Conservation (phyloP, 768 basidiomycete genomes). For the Macrocybe gigantea region DNA sequence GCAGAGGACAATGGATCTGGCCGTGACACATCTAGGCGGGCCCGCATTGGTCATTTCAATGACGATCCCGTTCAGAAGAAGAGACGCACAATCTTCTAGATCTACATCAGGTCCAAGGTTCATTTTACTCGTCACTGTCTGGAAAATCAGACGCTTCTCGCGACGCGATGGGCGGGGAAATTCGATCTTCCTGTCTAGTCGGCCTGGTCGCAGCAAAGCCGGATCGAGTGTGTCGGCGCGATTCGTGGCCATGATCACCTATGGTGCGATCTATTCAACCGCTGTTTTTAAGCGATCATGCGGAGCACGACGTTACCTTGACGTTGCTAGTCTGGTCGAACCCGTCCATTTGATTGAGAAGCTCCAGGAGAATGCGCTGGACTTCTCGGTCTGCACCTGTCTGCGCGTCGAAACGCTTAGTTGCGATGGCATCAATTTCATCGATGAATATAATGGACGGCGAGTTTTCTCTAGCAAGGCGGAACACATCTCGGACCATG, state of each 20-base stretch:
- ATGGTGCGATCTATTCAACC: conserved; percentile 3
- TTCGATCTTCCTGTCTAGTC: conserved; percentile 97
- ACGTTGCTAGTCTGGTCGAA: conserved; percentile 99
- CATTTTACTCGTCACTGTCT: conserved; percentile 96
- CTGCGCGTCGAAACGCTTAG: conserved; percentile 99
- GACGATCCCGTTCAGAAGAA: background rate
- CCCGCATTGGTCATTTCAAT: conserved; percentile 8
- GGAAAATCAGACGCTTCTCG: conserved; percentile 96
- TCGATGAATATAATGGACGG: conserved; percentile 99
- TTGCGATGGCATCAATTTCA: conserved; percentile 97
- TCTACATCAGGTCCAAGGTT: conserved; percentile 97
- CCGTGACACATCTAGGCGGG: conserved; percentile 78
- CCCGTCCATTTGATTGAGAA: conserved; percentile 99
- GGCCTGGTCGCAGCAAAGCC: conserved; percentile 93
- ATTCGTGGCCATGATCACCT: conserved; percentile 99
- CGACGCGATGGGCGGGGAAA: conserved; percentile 92
- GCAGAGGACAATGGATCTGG: conserved; percentile 95
- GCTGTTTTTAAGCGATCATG: background rate
- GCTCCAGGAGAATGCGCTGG: conserved; percentile 93
- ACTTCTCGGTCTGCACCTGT: conserved; percentile 99
- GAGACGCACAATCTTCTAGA: conserved; percentile 88
- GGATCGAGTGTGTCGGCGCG: conserved; percentile 97
- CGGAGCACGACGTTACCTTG: conserved; percentile 52
- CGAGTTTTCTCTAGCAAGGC: conserved; percentile 93
- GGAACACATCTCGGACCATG: conserved; percentile 99